Evolutionary conservation across 768 basidiomycete genomes (phyloP), one percentile per base, ranked within the genome.

Genomic region (Naganishia randhawae): DNA sequence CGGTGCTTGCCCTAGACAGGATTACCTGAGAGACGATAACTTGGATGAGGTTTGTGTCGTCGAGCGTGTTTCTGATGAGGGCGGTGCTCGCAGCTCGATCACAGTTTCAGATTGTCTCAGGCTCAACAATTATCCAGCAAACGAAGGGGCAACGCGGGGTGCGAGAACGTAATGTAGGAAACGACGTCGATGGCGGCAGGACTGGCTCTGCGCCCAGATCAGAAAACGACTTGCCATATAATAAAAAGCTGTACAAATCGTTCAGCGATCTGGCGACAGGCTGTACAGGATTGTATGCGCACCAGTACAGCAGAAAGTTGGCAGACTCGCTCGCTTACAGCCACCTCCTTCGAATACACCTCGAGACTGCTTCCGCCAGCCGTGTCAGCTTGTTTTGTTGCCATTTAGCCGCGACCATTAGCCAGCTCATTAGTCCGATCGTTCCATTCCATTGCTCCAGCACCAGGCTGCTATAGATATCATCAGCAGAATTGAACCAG

Each of bases 71-170:
- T 48, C 19, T 48, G n/a, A 22, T 48, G 45, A 48, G 19, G 45
- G 45, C 45, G 25, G 45, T 48, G 45, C 19, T 11, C 3, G 45
- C 45, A 7, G 45, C n/a, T 48, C 45, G 45, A 48, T 48, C 45
- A 48, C 45, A n/a, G 45, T 48, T 48, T 48, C 45, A 48, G 45
- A 22, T 48, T 48, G 45, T 48, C 45, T 48, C 45, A 48, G 45
- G 45, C 45, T 13, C 6, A 48, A n/a, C 13, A 7, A n/a, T n/a
- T n/a, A n/a, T n/a, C n/a, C n/a, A n/a, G n/a, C n/a, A n/a, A n/a
- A n/a, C n/a, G n/a, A n/a, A 48, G 25, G 45, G 45, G 45, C 45
- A 22, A 48, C 45, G 25, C n/a, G 45, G 45, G n/a, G n/a, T 48
- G n/a, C n/a, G n/a, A n/a, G n/a, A n/a, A n/a, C n/a, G n/a, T n/a